Evolutionary conservation across 176 grass and related monocot species (phyloP).

Genomic region (Oryza meyeriana): DNA sequence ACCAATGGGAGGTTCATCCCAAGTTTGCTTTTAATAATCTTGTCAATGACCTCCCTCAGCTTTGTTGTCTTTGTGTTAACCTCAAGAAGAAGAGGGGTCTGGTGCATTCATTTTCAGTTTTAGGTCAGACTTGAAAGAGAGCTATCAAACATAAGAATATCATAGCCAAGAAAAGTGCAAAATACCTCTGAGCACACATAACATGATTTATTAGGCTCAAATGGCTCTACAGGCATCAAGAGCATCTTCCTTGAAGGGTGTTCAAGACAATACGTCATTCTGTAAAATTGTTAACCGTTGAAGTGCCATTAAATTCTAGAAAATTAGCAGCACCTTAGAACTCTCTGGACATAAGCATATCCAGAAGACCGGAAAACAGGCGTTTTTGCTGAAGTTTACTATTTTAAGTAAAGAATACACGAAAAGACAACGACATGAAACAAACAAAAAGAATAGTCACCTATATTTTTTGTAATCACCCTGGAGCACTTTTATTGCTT

Average conservation of each 20-base stretch:
- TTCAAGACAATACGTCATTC: slow-evolving; percentile 99
- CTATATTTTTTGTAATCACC: slow-evolving; percentile 71
- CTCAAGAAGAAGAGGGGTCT: slow-evolving; percentile 82
- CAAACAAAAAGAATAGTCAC: slow-evolving; percentile 38
- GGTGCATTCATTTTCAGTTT: slow-evolving; percentile 35
- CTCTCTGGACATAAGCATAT: slow-evolving; percentile 4
- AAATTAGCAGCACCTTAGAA: not conserved
- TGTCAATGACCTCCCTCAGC: slow-evolving; percentile 80
- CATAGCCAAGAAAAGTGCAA: slow-evolving; percentile 4
- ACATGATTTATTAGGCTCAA: slow-evolving; percentile 90
- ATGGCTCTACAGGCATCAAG: slow-evolving; percentile 90
- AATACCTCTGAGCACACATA: slow-evolving; percentile 99
- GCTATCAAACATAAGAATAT: slow-evolving; percentile 2
- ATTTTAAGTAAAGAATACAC: not conserved
- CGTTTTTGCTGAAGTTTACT: not conserved
- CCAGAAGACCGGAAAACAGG: not conserved
- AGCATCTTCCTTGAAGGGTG: slow-evolving; percentile 92
- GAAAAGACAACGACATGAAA: not conserved
- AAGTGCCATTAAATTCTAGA: not conserved
- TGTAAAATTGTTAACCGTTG: slow-evolving; percentile 33
- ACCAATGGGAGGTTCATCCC: slow-evolving; percentile 91
- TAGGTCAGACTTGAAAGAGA: slow-evolving; percentile 12
- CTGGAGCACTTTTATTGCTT: slow-evolving; percentile 92
- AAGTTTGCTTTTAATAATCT: slow-evolving; percentile 85
- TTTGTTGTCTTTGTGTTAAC: slow-evolving; percentile 82